Base-by-base conservation (phyloP, 805 yeast genomes). In the Teunomyces tritomae region DNA sequence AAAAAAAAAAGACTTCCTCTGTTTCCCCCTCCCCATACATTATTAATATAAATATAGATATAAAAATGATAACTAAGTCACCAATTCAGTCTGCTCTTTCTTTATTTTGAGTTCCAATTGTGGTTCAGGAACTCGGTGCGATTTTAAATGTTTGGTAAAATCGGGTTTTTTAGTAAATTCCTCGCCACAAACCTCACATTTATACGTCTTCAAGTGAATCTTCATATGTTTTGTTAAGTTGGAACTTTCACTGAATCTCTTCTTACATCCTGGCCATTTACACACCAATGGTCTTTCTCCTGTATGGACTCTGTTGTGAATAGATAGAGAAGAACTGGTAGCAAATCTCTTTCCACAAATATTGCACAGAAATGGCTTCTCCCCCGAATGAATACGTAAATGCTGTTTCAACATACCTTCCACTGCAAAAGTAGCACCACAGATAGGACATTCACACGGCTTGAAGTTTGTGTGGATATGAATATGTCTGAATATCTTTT, bases 201-300 rank as follows among this genome's bases (percentile, higher is more conserved):
- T 72, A 60, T 63, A 80, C 42, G 65, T 59, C 49, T 83, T 77
- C 36, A 71, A 68, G 63, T 92, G 99, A 1, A 83, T 85, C 59
- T 79, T 85, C 83, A 89, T 78, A 64, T 92, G 99, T 58, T 92
- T 92, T 16, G 87, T 84, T 56, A 92, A 71, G 63, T 92, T 94
- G 13, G 96, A 85, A 42, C 92, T 83, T 64, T 94, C 98, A 50
- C 92, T 85, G 61, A 92, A 92, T 46, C 88, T 67, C 63, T 88
- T 90, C 13, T 82, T 84, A 63, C 99, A 92, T 1, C 87, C 85
- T 0, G 88, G 89, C 67, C 79, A 79, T 52, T 83, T 84, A 65
- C 98, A 92, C 29, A 66, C 71, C 54, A 92, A 70, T 2, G 97
- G 97, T 64, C 86, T 89, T 50, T 86, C 92, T 1, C 97, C 97